Base-by-base conservation (phyloP, 495 filamentous ascomycete species). In the Penicillium turbatum region DNA sequence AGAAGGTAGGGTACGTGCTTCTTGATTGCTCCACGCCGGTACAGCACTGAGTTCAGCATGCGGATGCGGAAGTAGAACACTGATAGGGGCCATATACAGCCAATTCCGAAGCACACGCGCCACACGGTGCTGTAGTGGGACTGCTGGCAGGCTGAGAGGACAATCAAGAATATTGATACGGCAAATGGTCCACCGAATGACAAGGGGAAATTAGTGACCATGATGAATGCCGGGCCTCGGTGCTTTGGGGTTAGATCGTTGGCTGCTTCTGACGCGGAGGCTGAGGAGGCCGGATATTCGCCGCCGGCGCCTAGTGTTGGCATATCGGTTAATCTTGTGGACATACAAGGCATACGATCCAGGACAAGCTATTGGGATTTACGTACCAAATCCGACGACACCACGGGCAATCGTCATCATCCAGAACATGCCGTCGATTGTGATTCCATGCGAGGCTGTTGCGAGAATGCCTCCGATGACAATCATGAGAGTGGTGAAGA, bases 51-150 rank as follows among this genome's bases (percentile, higher is more conserved):
- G 57, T 79, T 78, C 13, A 79, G 63, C 71, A 81, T 80, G 48
- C 68, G 72, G 36, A 80, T 62, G 9, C 79, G 73, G 60, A 81
- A 81, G 60, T 77, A 79, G 50, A 81, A 79, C 5, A 80, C 66
- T 2, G 70, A 66, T 10, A 81, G 56, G 5, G 79, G 79, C 53
- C 75, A 72, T 42, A 81, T 56, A 39, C 76, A 73, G 13, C 77
- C 79, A 36, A 82, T 72, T 2, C 73, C 76, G 41, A 79, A 81
- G 56, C 71, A 77, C 1, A 77, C 71, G 2, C 77, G 69, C 77
- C 77, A 82, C 16, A 80, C 72, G 2, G 74, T 78, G 27, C 65
- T 72, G 50, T 71, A 72, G 48, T 74, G 66, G 29, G 64, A 57
- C 16, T 73, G 64, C 3, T 65, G 50, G 37, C 72, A 72, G 9